Conservation (phyloP, 306 rosid genomes). For the Sechiopsis laciniata region DNA sequence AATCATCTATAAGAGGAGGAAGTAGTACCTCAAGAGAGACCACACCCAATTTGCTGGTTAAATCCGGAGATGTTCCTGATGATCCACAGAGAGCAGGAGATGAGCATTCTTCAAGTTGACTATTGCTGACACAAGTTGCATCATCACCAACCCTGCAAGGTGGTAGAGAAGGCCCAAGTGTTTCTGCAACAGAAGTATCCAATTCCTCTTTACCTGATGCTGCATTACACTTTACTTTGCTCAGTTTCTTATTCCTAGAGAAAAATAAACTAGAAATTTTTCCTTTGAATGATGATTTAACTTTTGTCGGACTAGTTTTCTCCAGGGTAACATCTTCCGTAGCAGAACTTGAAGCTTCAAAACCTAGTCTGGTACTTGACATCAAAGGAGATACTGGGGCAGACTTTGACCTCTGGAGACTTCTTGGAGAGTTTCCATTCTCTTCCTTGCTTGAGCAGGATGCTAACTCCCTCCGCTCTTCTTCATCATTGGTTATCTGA, state of each 20-base stretch:
- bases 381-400: conserved; percentile 51
- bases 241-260: conserved; percentile 66
- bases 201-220: conserved; percentile 38
- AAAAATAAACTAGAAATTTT: conserved; percentile 78
- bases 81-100: conserved; percentile 37
- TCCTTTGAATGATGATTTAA: conserved; percentile 69
- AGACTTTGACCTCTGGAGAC: conserved; percentile 77
- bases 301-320: conserved; percentile 52
- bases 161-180: conserved; percentile 26
- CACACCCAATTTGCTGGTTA: conserved; percentile 38
- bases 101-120: conserved; percentile 44
- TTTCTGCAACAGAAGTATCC: conserved; percentile 33
- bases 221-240: conserved; percentile 48
- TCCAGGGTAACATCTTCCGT: conserved; percentile 38
- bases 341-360: conserved; percentile 44
- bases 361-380: conserved; percentile 32
- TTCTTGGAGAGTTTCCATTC: conserved; percentile 36
- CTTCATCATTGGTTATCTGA: conserved; percentile 35
- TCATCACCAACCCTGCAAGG: conserved; percentile 37
- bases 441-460: conserved; percentile 43
- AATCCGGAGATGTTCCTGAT: conserved; percentile 35
- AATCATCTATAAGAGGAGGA: neutral
- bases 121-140: conserved; percentile 37
- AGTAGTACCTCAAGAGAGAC: conserved; percentile 55
- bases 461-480: conserved; percentile 40